Evolutionary conservation across 2,329 filamentous ascomycete species (phyloP), one percentile per base, ranked within the genome.

Genomic region (Ploettnerulaceae sp.): DNA sequence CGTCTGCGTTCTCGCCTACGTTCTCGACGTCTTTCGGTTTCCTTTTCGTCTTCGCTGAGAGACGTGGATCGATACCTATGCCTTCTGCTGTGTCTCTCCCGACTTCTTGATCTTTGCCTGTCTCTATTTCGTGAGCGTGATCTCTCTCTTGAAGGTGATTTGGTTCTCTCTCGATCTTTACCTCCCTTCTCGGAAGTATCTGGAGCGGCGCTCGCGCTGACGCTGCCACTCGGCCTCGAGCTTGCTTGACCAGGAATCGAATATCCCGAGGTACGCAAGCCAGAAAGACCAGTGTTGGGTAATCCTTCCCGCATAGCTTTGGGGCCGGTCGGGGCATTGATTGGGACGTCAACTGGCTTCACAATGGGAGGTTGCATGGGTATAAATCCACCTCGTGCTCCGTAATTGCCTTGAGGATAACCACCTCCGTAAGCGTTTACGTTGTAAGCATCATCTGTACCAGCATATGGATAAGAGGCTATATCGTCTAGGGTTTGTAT

Each of bases 251-350:
- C 65, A 41, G 63, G 59, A 39, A 61, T 58, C 12, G 68, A 64
- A 48, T 71, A 70, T 14, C 65, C 54, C 40, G 59, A 51, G 20
- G 52, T 59, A 52, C 79, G 71, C 64, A 82, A 64, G 58, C 85
- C 78, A 54, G 82, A 77, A 43, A 86, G 77, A 56, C 86, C 87
- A 47, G 84, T 90, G 65, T 94, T 94, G 41, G 87, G 86, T 8
- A 89, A 72, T 22, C 89, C 89, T 67, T 93, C 85, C 53, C 91
- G 79, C 88, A 97, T 95, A 14, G 93, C 93, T 68, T 93, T 90
- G 37, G 93, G 93, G 7, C 90, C 93, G 45, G 86, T 95, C 21
- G 93, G 93, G 21, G 93, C 93, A 69, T 75, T 88, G 68, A 81
- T 66, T 34, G 80, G 80, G 41, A 74, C 69, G 46, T 67, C 66